These are phyloP conservation scores for Fraxinus quadrangulata DNA, from an alignment of 257 asterid species.

Conservation along the genomic window DNA sequence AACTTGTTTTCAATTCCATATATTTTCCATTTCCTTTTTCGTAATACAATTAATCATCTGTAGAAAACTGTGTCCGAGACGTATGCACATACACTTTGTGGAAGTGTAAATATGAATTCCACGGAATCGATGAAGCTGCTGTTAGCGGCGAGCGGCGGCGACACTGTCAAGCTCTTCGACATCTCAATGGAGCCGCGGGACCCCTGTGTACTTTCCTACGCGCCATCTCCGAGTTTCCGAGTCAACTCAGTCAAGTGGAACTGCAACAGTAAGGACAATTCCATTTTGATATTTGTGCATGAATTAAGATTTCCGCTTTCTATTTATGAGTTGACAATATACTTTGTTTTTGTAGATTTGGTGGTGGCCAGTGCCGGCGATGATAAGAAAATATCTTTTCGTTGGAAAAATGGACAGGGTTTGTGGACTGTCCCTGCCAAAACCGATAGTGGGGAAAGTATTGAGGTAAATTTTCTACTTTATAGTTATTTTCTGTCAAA, in stretches of 20 bases:
- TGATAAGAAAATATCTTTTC: conserved; percentile 71
- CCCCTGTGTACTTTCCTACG: conserved; percentile 76
- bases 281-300: conserved; percentile 17
- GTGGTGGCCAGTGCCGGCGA: conserved; percentile 96
- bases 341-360: conserved; percentile 52
- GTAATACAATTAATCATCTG: background rate
- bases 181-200: conserved; percentile 74
- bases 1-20: background rate
- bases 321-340: background rate
- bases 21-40: background rate
- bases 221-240: conserved; percentile 78
- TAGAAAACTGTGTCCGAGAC: background rate
- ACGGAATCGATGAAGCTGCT: conserved; percentile 61
- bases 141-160: conserved; percentile 85
- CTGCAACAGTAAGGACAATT: conserved; percentile 73
- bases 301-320: background rate
- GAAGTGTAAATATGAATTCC: conserved; percentile 48
- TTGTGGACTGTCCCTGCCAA: conserved; percentile 85
- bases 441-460: conserved; percentile 61
- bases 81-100: conserved; percentile 3
- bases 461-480: conserved; percentile 63
- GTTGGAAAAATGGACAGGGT: conserved; percentile 80
- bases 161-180: conserved; percentile 91
- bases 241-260: conserved; percentile 94
- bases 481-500: background rate